A percentile compares a stretch with the other conserved stretches of the same genome.
Conservation (phyloP, 495 filamentous ascomycete genomes). For the Cercophora scortea region DNA sequence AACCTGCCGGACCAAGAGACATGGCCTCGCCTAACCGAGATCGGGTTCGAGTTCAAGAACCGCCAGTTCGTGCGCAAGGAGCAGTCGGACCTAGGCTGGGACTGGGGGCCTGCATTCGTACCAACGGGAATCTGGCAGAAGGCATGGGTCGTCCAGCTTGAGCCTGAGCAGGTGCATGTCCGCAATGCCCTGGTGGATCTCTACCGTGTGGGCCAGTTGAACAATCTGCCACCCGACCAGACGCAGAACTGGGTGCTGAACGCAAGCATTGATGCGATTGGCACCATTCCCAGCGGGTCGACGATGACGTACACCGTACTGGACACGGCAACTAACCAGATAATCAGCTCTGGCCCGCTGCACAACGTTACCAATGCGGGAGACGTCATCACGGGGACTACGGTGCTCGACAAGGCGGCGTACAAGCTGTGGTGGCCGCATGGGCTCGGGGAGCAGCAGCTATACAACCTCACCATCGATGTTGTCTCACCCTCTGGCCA, state of each 20-base stretch:
- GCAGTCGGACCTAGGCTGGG: slow-evolving; percentile 66
- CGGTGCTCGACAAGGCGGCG: slow-evolving; percentile 30
- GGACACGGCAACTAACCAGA: slow-evolving; percentile 37
- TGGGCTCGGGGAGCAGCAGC: slow-evolving; percentile 49
- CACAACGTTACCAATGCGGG: slow-evolving; percentile 35
- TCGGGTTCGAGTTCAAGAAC: slow-evolving; percentile 45
- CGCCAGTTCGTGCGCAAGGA: slow-evolving; percentile 61
- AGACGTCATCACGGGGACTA: slow-evolving; percentile 44
- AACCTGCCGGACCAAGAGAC: slow-evolving; percentile 44
- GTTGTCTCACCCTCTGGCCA: slow-evolving; percentile 30
- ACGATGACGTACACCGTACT: slow-evolving; percentile 46
- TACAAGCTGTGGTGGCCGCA: slow-evolving; percentile 60
- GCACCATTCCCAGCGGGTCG: slow-evolving; percentile 39
- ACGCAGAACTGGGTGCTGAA: slow-evolving; percentile 59
- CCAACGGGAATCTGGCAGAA: slow-evolving; percentile 62
- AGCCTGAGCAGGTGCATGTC: slow-evolving; percentile 38
- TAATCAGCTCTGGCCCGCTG: slow-evolving; percentile 38
- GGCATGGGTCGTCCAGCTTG: slow-evolving; percentile 50
- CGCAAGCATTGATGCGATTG: slow-evolving; percentile 58
- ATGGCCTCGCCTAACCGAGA: slow-evolving; percentile 42
- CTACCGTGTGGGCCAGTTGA: slow-evolving; percentile 53
- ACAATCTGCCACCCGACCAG: slow-evolving; percentile 53
- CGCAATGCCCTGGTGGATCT: slow-evolving; percentile 55
- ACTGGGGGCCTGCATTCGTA: slow-evolving; percentile 61
- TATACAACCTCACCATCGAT: slow-evolving; percentile 51